Evolutionary conservation across 1,284 basidiomycete species (phyloP).

Genomic region (Entoloma clypeatum): DNA sequence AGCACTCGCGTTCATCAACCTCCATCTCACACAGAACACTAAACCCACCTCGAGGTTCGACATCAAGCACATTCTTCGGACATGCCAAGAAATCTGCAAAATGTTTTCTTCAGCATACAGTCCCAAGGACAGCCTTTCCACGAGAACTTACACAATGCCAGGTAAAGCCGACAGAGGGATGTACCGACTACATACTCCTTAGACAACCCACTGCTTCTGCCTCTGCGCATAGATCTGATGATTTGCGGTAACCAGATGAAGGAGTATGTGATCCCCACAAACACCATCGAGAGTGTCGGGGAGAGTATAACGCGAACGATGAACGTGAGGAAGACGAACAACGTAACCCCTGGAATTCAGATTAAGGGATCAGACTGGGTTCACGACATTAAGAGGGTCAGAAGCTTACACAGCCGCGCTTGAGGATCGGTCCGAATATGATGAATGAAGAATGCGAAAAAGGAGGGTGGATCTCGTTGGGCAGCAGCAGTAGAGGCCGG

Average conservation of each 20-base stretch:
- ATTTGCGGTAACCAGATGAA: slow-evolving; percentile 85
- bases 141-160: slow-evolving; percentile 66
- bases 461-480: slow-evolving; percentile 28
- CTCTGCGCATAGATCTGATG: slow-evolving; percentile 67
- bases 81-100: slow-evolving; percentile 73
- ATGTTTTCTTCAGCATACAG: neutral
- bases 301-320: slow-evolving; percentile 73
- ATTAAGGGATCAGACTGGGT: slow-evolving; percentile 6
- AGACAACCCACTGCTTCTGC: slow-evolving; percentile 65
- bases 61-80: slow-evolving; percentile 81
- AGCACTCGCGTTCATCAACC: slow-evolving; percentile 3
- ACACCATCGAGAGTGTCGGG: slow-evolving; percentile 65
- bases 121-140: neutral
- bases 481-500: slow-evolving; percentile 18
- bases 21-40: slow-evolving; percentile 2
- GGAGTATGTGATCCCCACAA: slow-evolving; percentile 71
- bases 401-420: slow-evolving; percentile 58
- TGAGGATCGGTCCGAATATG: slow-evolving; percentile 68
- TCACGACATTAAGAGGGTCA: neutral
- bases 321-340: slow-evolving; percentile 65
- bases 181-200: slow-evolving; percentile 77
- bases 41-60: slow-evolving; percentile 60
- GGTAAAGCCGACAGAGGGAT: slow-evolving; percentile 64
- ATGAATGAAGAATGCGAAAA: slow-evolving; percentile 49
- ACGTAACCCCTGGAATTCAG: slow-evolving; percentile 50